phyloP scores from a whole-genome alignment of 1,284 basidiomycete genomes.

The Trichosporon sp. region DNA sequence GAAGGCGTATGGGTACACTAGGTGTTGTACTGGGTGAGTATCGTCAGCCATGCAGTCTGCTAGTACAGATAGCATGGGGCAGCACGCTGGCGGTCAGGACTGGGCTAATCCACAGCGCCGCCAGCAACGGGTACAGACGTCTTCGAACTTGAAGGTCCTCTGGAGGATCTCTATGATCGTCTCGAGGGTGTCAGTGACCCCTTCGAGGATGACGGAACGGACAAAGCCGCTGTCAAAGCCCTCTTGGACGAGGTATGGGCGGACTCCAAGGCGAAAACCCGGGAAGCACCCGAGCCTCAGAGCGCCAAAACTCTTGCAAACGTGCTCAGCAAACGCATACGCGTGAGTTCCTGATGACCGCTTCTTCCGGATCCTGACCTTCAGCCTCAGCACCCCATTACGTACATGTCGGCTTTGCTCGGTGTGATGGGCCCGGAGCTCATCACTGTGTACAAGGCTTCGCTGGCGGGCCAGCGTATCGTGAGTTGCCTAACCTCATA shows the following conservation, averaged over 20 bases:
- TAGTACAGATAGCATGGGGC: too few species aligned
- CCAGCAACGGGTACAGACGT: conserved; percentile 21
- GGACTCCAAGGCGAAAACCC: conserved; percentile 6
- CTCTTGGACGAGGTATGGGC: conserved; percentile 35
- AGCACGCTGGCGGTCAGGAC: background rate
- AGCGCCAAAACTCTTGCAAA: conserved; percentile 24
- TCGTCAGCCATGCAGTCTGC: too few species aligned
- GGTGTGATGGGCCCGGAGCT: conserved; percentile 46
- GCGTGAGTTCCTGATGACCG: background rate
- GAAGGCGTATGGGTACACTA: conserved; percentile 50
- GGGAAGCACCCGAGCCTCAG: conserved; percentile 19
- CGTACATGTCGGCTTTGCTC: conserved; percentile 46
- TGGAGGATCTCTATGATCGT: conserved; percentile 41
- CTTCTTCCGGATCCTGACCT: background rate
- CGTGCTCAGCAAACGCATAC: background rate
- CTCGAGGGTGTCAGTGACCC: conserved; percentile 37
- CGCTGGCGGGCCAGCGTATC: conserved; percentile 46
- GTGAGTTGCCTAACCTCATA: conserved; percentile 32
- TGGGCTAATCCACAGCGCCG: background rate
- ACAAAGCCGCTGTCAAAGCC: conserved; percentile 15
- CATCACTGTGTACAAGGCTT: conserved; percentile 48
- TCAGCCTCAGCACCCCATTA: conserved; percentile 42
- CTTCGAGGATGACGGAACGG: conserved; percentile 17
- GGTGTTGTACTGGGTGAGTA: conserved; percentile 47
- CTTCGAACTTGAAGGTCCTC: conserved; percentile 36